Conservation (phyloP, 805 yeast species). For the Zygosaccharomyces kombuchaensis region DNA sequence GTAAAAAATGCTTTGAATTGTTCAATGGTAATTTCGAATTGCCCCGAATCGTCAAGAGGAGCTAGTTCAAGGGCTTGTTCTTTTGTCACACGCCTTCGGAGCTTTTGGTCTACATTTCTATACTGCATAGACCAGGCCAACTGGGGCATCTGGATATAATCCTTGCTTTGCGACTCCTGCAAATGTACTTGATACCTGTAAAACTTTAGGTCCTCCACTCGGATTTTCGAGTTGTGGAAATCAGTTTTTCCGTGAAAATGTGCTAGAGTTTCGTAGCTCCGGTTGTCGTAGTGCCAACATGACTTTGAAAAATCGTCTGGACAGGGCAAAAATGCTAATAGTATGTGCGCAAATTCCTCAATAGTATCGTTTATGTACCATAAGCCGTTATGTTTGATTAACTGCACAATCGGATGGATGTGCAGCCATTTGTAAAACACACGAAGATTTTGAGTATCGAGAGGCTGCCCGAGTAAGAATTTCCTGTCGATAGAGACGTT, state of each 20-base stretch:
- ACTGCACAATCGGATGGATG: slow-evolving; percentile 40
- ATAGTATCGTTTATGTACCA: slow-evolving; percentile 20
- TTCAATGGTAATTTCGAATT: slow-evolving; percentile 3
- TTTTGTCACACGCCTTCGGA: slow-evolving; percentile 10
- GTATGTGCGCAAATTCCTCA: slow-evolving; percentile 13
- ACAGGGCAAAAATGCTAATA: slow-evolving; percentile 18
- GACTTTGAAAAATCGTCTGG: slow-evolving; percentile 3
- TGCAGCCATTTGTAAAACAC: slow-evolving; percentile 36
- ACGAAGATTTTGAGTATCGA: slow-evolving; percentile 17
- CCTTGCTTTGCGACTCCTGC: slow-evolving; percentile 11
- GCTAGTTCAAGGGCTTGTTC: slow-evolving; percentile 12
- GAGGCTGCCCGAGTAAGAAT: slow-evolving; percentile 6
- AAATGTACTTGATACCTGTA: slow-evolving; percentile 6
- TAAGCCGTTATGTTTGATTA: slow-evolving; percentile 29
- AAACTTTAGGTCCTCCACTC: not conserved
- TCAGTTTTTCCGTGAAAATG: slow-evolving; percentile 5
- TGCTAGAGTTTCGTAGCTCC: slow-evolving; percentile 12
- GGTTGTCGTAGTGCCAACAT: slow-evolving; percentile 14
- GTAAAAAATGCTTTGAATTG: slow-evolving; percentile 11
- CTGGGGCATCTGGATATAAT: slow-evolving; percentile 18
- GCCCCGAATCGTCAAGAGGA: slow-evolving; percentile 5
- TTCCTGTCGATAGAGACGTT: slow-evolving; percentile 22
- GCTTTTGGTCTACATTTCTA: slow-evolving; percentile 4
- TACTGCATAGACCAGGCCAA: slow-evolving; percentile 21
- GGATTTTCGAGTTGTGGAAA: not conserved